Evolutionary conservation across 2,329 filamentous ascomycete species (phyloP), one percentile per base, ranked within the genome.

Genomic region (Neonectria magnoliae): DNA sequence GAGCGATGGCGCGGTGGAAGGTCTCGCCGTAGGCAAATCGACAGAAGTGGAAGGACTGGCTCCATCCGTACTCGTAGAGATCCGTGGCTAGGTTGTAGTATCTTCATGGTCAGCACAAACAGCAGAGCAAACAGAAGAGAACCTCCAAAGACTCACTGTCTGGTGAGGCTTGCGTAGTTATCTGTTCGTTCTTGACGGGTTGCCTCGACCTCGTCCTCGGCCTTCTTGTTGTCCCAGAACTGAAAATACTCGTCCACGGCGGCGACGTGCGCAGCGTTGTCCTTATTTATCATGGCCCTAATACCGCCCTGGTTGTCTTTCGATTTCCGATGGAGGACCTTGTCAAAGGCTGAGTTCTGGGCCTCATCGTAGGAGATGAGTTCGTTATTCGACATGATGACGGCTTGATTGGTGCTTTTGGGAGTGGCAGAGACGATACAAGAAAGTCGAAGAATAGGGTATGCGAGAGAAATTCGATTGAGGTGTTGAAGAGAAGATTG

Each of bases 81-180:
- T 97, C 93, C 68, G 94, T 97, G 6, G 93, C 93, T 41, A 97
- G 88, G 81, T 97, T 96, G 84, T 97, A 97, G 84, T 97, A 97
- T 78, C 91, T 93, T 72, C 9, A 20, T 22, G 3, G 31, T 62
- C 25, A 71, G 61, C 25, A 33, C 2, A 42, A 5, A 20, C 18
- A 11, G 51, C 29, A 7, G 25, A 48, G 18, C 20, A 52, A 8
- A n/a, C 57, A 18, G 62, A 59, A 55, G 14, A 8, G 4, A 20
- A n/a, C 10, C 33, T 44, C 20, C 14, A 14, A 0, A 2, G 44
- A 84, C 90, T 66, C 86, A 94, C 90, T 97, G 93, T 83, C 92
- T 89, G 54, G 93, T 97, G 75, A 97, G 81, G 50, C 92, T 95
- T 42, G 93, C 93, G 78, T 97, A 97, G 83, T 97, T 92, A 64